Base-by-base conservation (phyloP, 257 asterid genomes). In the Rubia yunnanensis region DNA sequence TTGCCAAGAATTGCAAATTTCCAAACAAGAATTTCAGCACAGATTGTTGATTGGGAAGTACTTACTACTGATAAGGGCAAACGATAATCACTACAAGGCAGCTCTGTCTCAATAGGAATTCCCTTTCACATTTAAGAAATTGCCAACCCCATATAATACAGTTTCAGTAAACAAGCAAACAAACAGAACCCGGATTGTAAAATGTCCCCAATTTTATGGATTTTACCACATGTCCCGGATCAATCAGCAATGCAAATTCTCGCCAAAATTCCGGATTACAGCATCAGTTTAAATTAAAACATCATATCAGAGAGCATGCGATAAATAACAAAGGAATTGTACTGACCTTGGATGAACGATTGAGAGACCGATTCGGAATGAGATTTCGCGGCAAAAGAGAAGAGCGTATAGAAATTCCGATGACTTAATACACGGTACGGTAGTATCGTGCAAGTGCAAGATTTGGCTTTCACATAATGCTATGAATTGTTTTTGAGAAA, bases 121-220 rank as follows among this genome's bases (percentile, higher is more conserved):
- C n/a, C n/a, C n/a, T n/a, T n/a, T n/a, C n/a, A n/a, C n/a, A n/a
- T n/a, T n/a, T n/a, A n/a, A n/a, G n/a, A n/a, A n/a, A n/a, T n/a
- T n/a, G n/a, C n/a, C n/a, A n/a, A n/a, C n/a, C n/a, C n/a, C n/a
- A n/a, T n/a, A n/a, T n/a, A n/a, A n/a, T n/a, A n/a, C n/a, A n/a
- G n/a, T n/a, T n/a, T 73, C 80, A 48, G 48, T 59, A 60, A 76
- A 56, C 72, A 77, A 34, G 57, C 79, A 75, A 71, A 79, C 36
- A 46, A 82, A 69, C 84, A 90, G 35, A 60, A 78, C 81, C 80
- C 85, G 79, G 77, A 90, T 70, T 75, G 31, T 65, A 62, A 60
- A 84, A 78, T 59, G 81, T 69, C 27, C 79, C 89, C 90, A 87
- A 85, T 76, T 73, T 83, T 26, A 34, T 15, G 52, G 24, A 27